Conservation (phyloP, 441 rosid genomes). For the Raphanus hybrid region DNA sequence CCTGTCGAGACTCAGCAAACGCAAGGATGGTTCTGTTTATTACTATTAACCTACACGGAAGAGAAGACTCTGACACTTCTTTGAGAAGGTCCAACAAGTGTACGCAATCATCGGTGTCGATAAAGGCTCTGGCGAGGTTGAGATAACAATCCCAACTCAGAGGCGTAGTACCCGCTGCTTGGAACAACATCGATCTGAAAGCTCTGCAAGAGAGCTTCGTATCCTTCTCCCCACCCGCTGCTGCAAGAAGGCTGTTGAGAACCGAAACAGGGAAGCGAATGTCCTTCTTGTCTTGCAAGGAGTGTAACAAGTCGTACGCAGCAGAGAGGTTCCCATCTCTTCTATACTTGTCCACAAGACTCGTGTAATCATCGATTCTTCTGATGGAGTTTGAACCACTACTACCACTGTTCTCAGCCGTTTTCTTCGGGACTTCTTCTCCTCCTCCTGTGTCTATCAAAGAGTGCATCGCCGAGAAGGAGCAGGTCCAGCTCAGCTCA, state of each 20-base stretch:
- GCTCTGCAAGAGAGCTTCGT: slow-evolving; percentile 52
- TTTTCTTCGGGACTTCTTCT: slow-evolving; percentile 4
- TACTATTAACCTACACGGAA: slow-evolving; percentile 50
- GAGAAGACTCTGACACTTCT: slow-evolving; percentile 55
- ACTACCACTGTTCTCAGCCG: not conserved
- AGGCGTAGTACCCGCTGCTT: slow-evolving; percentile 33
- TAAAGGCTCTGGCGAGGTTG: slow-evolving; percentile 65
- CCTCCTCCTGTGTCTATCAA: slow-evolving; percentile 48
- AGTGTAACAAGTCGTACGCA: slow-evolving; percentile 54
- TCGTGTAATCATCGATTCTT: not conserved
- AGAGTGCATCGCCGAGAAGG: slow-evolving; percentile 41
- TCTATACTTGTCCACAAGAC: slow-evolving; percentile 48
- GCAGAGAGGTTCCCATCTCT: slow-evolving; percentile 56
- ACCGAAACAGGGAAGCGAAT: slow-evolving; percentile 48
- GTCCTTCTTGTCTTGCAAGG: slow-evolving; percentile 45
- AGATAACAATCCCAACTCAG: slow-evolving; percentile 61
- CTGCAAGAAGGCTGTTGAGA: slow-evolving; percentile 33
- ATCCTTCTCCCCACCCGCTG: slow-evolving; percentile 46
- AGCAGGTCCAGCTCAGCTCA: slow-evolving; percentile 44
- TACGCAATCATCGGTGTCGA: slow-evolving; percentile 27
- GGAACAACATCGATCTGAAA: slow-evolving; percentile 57
- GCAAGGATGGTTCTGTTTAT: slow-evolving; percentile 69
- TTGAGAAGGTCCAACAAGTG: slow-evolving; percentile 55
- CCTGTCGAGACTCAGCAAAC: slow-evolving; percentile 73
- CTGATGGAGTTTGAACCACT: not conserved